These are phyloP conservation scores for Zea mays DNA, from an alignment of 176 grass and related monocot genomes.

Conservation along the genomic window DNA sequence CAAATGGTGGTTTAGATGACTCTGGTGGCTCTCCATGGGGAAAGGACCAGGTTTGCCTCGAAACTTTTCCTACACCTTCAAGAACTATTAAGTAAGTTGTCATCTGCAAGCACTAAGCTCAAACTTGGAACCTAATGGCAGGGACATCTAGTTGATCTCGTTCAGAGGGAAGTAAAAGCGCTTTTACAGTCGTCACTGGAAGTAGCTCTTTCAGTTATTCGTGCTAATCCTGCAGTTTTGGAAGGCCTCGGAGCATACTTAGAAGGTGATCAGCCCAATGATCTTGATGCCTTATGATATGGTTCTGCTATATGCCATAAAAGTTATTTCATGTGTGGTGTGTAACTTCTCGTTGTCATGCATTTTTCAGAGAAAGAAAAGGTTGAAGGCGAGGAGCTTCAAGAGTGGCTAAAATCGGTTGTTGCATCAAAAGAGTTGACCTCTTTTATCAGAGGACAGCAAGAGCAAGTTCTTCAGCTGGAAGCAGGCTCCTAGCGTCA, in stretches of 20 bases:
- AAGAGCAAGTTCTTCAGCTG: slow-evolving; percentile 64
- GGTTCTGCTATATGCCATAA: background rate
- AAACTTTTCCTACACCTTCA: slow-evolving; percentile 23
- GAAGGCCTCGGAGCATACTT: slow-evolving; percentile 97
- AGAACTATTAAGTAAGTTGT: slow-evolving; percentile 26
- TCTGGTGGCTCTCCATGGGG: slow-evolving; percentile 79
- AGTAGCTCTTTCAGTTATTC: slow-evolving; percentile 92
- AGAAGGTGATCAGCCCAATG: slow-evolving; percentile 64
- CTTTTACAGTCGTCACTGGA: slow-evolving; percentile 86
- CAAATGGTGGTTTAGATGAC: slow-evolving; percentile 87
- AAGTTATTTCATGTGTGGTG: slow-evolving; percentile 1
- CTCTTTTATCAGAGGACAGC: slow-evolving; percentile 68
- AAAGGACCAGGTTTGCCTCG: slow-evolving; percentile 81
- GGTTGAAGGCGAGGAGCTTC: slow-evolving; percentile 94
- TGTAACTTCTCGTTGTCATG: slow-evolving; percentile 24
- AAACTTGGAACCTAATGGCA: slow-evolving; percentile 43
- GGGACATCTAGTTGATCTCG: slow-evolving; percentile 92
- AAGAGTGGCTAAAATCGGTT: slow-evolving; percentile 94
- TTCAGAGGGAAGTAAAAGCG: slow-evolving; percentile 80
- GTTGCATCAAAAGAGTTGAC: slow-evolving; percentile 77
- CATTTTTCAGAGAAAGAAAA: slow-evolving; percentile 82
- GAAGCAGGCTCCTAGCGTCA: slow-evolving; percentile 54
- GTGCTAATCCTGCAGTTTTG: slow-evolving; percentile 81
- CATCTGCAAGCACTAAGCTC: slow-evolving; percentile 21
- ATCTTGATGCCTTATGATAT: background rate